Percentiles rank a stretch among this genome's conserved stretches.
Conservation (phyloP, 805 yeast species). For the Saccharomycopsis sp. region DNA sequence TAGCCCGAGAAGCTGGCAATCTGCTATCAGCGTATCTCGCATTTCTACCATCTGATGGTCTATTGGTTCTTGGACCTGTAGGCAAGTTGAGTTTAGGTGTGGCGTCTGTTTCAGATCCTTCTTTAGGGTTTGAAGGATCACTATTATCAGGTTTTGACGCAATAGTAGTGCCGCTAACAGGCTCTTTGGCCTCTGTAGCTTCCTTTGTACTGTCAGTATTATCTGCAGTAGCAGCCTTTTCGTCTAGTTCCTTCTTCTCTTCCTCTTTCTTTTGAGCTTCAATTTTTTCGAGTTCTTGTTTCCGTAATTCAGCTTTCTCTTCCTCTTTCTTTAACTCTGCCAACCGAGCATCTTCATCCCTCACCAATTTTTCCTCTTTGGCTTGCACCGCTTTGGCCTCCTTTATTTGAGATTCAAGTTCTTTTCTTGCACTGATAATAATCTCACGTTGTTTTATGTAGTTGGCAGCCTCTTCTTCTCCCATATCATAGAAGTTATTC, state of each 20-base stretch:
- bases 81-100: not conserved
- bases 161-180: too few species aligned
- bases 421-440: conserved; percentile 16
- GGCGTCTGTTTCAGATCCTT: too few species aligned
- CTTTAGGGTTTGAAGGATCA: too few species aligned
- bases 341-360: conserved; percentile 3
- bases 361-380: not conserved
- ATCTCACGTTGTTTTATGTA: conserved; percentile 25
- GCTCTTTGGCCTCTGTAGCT: too few species aligned
- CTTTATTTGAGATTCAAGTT: conserved; percentile 8
- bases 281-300: conserved; percentile 1
- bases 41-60: not conserved
- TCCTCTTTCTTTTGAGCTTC: conserved; percentile 20
- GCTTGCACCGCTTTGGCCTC: conserved; percentile 3
- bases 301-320: not conserved
- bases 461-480: conserved; percentile 35
- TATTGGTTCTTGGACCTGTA: not conserved
- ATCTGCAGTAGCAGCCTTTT: not conserved
- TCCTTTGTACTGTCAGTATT: too few species aligned
- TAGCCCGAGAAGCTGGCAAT: not conserved
- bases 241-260: not conserved
- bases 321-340: not conserved
- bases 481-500: conserved; percentile 51
- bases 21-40: not conserved
- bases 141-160: too few species aligned